Conservation (phyloP, 1,284 basidiomycete species). For the Microbotryomycetes sp. region DNA sequence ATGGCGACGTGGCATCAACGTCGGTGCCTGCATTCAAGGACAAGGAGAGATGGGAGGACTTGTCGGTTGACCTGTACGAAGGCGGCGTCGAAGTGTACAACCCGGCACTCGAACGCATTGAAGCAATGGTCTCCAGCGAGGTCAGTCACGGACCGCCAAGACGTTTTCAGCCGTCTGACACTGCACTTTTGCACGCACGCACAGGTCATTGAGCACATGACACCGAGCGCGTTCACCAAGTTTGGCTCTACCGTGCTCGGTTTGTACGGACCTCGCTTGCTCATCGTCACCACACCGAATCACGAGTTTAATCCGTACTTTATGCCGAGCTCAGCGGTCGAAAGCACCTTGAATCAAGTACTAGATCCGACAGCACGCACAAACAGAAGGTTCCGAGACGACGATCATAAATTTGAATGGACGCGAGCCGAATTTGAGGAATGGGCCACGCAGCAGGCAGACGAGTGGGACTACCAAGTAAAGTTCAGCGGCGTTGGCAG, state of each 20-base stretch:
- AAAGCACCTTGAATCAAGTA: slow-evolving; percentile 42
- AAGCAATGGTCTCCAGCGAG: slow-evolving; percentile 80
- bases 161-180: background rate
- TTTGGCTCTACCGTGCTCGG: slow-evolving; percentile 68
- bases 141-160: slow-evolving; percentile 51
- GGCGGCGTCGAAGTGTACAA: slow-evolving; percentile 74
- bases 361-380: slow-evolving; percentile 70
- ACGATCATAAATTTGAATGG: slow-evolving; percentile 92
- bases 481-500: slow-evolving; percentile 25
- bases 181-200: slow-evolving; percentile 10
- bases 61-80: slow-evolving; percentile 68
- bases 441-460: slow-evolving; percentile 53
- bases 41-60: slow-evolving; percentile 59
- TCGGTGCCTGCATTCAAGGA: slow-evolving; percentile 15
- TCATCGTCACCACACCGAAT: slow-evolving; percentile 74
- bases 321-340: slow-evolving; percentile 31
- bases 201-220: slow-evolving; percentile 68
- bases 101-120: slow-evolving; percentile 59
- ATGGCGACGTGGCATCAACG: slow-evolving; percentile 17
- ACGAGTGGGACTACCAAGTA: slow-evolving; percentile 26
- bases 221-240: slow-evolving; percentile 57
- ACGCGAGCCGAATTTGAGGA: slow-evolving; percentile 65
- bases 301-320: slow-evolving; percentile 85
- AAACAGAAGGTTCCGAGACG: slow-evolving; percentile 54
- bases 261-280: slow-evolving; percentile 66